These are phyloP conservation scores for Isabelozyma pseudorhagii DNA, from an alignment of 805 yeast species.

Conservation along the genomic window DNA sequence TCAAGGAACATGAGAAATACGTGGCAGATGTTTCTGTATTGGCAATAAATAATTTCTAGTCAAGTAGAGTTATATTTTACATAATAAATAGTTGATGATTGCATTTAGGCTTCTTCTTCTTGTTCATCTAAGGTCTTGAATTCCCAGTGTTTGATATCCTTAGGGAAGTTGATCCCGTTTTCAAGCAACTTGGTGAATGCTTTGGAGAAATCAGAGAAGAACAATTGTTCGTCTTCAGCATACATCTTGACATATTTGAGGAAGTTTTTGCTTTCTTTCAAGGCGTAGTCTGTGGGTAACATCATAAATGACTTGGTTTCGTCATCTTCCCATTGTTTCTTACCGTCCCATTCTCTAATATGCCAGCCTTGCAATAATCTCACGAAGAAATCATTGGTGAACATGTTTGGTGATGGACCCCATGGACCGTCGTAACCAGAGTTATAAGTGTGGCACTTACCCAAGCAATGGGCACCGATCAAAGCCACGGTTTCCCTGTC, in stretches of 20 bases:
- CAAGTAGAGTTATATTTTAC: not conserved
- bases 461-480: slow-evolving; percentile 42
- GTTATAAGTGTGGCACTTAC: slow-evolving; percentile 33
- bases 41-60: too few relatives aligned
- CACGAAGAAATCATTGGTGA: slow-evolving; percentile 38
- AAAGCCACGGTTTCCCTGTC: slow-evolving; percentile 41
- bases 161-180: slow-evolving; percentile 47
- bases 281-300: slow-evolving; percentile 58
- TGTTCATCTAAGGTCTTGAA: slow-evolving; percentile 75
- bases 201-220: slow-evolving; percentile 47
- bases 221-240: slow-evolving; percentile 47
- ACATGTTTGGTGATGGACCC: slow-evolving; percentile 38
- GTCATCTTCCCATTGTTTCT: slow-evolving; percentile 39
- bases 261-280: slow-evolving; percentile 46
- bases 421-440: slow-evolving; percentile 46
- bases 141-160: slow-evolving; percentile 37
- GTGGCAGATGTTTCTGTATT: too few relatives aligned
- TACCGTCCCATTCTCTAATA: slow-evolving; percentile 38
- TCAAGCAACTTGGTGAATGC: slow-evolving; percentile 49
- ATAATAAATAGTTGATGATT: not conserved
- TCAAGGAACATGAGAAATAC: too few relatives aligned
- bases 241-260: slow-evolving; percentile 44
- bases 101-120: slow-evolving; percentile 17
- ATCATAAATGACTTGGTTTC: slow-evolving; percentile 45
- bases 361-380: slow-evolving; percentile 54